Conservation (phyloP, 176 grass and related monocot genomes). For the Coix lacrymajobi region DNA sequence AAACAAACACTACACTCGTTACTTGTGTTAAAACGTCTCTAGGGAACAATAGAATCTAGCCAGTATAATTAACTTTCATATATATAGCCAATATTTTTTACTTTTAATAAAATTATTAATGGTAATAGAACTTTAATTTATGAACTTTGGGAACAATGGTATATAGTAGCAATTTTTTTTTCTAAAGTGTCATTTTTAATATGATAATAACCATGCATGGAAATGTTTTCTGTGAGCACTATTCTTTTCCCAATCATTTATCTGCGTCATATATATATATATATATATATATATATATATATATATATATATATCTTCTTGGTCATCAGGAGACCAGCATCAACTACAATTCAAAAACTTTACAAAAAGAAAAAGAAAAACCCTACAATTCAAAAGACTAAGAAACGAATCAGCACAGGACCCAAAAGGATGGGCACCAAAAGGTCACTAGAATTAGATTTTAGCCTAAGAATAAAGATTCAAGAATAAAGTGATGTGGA, state of each 20-base stretch:
- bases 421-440: conserved; percentile 9
- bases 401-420: neutral
- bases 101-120: neutral
- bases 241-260: neutral
- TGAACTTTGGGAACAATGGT: neutral
- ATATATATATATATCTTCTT: neutral
- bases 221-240: neutral
- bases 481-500: conserved; percentile 77
- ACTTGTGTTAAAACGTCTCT: neutral
- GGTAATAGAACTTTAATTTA: neutral
- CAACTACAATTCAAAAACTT: neutral
- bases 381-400: neutral
- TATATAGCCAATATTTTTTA: neutral
- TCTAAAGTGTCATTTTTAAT: neutral
- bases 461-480: conserved; percentile 75
- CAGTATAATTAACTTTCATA: neutral
- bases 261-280: neutral
- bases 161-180: neutral
- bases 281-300: neutral
- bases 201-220: too few relatives aligned
- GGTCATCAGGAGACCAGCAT: neutral
- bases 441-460: conserved; percentile 40
- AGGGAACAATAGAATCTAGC: neutral
- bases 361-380: too few relatives aligned
- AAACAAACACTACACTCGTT: too few relatives aligned